Evolutionary conservation across 768 basidiomycete genomes (phyloP), one percentile per base, ranked within the genome.

Genomic region (Cubamyces sp.): DNA sequence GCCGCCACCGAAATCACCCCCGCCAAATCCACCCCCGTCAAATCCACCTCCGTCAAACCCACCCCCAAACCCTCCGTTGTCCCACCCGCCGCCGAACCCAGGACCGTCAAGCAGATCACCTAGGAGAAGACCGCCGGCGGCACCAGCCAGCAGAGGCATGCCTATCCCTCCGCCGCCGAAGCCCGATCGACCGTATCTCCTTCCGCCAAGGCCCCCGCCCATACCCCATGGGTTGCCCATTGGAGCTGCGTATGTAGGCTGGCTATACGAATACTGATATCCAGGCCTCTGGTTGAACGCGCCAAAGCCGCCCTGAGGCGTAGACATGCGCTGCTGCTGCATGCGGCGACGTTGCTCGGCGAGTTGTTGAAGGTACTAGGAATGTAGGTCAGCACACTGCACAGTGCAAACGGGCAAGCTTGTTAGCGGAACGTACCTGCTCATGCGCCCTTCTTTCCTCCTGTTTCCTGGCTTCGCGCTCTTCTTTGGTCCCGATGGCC

Each of bases 401-500:
- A 12, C 5, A 45, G 18, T n/a, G 19, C 18, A 9, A 45, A 23
- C 11, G 23, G 19, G 21, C 45, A 25, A 1, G 9, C 19, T 46
- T 47, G 23, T 21, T 25, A 6, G 46, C 23, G 46, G 25, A 34
- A 55, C 66, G 40, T 53, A 70, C 66, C 50, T 62, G 37, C 6
- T 65, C 65, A 37, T 47, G 45, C 72, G 57, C 69, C 68, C 49
- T 75, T 69, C 30, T 58, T 51, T 65, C 18, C 68, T 72, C 66
- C 65, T 76, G 26, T 75, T 73, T 46, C 41, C 26, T 53, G 7
- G 78, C 77, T 68, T 86, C 82, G 5, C 87, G 76, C 71, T 88
- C 86, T 66, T 87, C 86, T 70, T 84, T 85, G 3, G 86, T 87
- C 1, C 84, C 84, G 14, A 84, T 81, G 0, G 84, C 77, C 68